Percentiles rank a stretch among this genome's conserved stretches.
These are phyloP conservation scores for Bruguiera parviflora DNA, from an alignment of 345 rosid species.

Conservation along the genomic window DNA sequence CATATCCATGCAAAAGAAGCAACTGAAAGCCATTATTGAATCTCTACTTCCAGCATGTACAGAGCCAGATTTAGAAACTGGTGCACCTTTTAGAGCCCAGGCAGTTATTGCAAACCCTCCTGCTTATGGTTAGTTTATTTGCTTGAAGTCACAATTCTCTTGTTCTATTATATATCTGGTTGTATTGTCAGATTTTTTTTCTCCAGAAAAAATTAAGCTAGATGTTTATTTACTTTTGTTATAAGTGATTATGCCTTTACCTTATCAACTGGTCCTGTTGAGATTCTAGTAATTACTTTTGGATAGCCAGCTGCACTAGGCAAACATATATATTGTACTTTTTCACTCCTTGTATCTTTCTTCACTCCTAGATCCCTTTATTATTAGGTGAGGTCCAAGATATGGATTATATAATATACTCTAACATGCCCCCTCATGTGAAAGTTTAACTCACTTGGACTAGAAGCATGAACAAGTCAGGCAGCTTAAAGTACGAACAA, in stretches of 20 bases:
- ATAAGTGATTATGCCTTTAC: not conserved
- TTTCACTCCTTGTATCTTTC: too few relatives aligned
- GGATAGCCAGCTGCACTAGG: not conserved
- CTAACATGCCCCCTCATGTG: too few relatives aligned
- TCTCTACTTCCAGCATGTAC: conserved; percentile 95
- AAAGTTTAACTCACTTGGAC: too few relatives aligned
- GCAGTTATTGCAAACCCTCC: conserved; percentile 99
- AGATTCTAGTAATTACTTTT: not conserved
- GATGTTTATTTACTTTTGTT: too few relatives aligned
- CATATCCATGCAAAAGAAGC: conserved; percentile 81
- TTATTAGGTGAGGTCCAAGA: not conserved
- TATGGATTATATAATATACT: too few relatives aligned
- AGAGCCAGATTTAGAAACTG: conserved; percentile 78
- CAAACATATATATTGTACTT: too few relatives aligned
- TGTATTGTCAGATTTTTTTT: not conserved
- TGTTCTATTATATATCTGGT: not conserved
- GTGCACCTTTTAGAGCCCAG: conserved; percentile 75
- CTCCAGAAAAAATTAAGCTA: not conserved
- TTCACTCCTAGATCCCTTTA: not conserved
- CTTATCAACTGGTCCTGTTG: not conserved
- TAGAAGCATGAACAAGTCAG: too few relatives aligned
- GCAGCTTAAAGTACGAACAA: too few relatives aligned
- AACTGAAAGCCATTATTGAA: conserved; percentile 88
- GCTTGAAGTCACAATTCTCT: not conserved
- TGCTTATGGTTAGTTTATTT: conserved; percentile 67